These are phyloP conservation scores for Pachysandra terminalis DNA, from an alignment of 164 flowering plant species.

Conservation along the genomic window DNA sequence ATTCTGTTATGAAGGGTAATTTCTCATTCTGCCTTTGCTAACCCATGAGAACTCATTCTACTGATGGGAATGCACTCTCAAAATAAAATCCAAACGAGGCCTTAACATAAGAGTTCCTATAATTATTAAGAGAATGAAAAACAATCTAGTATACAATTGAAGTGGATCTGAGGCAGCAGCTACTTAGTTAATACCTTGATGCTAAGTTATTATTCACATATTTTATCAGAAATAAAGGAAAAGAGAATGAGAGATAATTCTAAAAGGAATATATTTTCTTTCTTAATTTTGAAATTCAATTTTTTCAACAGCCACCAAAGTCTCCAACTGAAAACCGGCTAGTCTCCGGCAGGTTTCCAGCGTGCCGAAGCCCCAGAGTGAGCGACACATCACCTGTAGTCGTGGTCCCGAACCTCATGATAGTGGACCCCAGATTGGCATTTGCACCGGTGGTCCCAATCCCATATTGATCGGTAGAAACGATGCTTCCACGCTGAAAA, in stretches of 20 bases:
- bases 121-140: neutral
- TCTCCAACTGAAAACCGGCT: constrained; percentile 20
- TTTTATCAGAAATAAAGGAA: neutral
- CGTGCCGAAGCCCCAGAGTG: constrained; percentile 34
- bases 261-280: constrained; percentile 2
- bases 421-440: constrained; percentile 5
- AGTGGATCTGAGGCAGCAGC: neutral
- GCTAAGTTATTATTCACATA: neutral
- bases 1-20: no score
- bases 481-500: neutral
- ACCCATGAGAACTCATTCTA: no score
- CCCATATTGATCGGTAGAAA: constrained; percentile 2
- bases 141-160: constrained; percentile 12
- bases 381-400: constrained; percentile 36
- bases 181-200: neutral
- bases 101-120: no score
- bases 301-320: constrained; percentile 19
- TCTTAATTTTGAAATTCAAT: neutral
- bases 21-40: no score
- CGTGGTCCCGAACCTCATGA: constrained; percentile 18
- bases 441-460: constrained; percentile 9
- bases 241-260: neutral
- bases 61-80: no score
- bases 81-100: no score
- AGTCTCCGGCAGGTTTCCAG: constrained; percentile 25